A percentile compares a stretch with the other conserved stretches of the same genome.
Evolutionary conservation across 345 rosid species (phyloP).

Genomic region (Raphanus raphanistrum): DNA sequence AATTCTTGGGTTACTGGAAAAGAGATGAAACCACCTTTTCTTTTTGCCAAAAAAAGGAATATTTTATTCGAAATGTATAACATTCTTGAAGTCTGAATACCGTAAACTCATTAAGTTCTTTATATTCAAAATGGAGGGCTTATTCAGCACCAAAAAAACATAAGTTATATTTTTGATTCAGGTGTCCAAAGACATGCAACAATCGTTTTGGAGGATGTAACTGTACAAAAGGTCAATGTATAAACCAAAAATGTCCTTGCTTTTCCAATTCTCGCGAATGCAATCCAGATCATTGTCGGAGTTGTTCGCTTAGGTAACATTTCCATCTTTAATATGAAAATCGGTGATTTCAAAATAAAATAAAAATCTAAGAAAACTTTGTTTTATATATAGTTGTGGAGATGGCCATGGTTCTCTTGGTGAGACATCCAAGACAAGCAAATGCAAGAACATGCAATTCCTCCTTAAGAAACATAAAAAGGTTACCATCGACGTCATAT

Average conservation of each 20-base stretch:
- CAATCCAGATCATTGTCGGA: neutral
- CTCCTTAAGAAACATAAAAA: neutral
- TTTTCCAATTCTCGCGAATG: neutral
- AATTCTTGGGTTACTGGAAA: no score
- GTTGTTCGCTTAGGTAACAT: neutral
- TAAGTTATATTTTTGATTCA: neutral
- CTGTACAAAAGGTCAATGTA: neutral
- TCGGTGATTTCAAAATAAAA: neutral
- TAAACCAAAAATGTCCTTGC: neutral
- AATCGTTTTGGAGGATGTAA: neutral
- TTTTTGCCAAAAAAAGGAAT: no score
- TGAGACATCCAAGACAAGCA: neutral
- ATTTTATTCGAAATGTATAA: no score
- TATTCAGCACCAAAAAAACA: neutral
- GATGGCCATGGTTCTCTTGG: neutral
- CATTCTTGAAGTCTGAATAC: neutral
- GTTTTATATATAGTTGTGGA: neutral
- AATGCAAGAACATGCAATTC: neutral
- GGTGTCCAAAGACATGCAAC: neutral
- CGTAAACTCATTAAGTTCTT: no score
- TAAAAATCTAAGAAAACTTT: neutral
- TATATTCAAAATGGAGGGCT: neutral
- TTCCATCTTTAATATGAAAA: neutral
- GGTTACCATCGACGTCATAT: neutral
- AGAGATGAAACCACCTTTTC: no score